Evolutionary conservation across 2,329 filamentous ascomycete genomes (phyloP).

Genomic region (Colletotrichum eremochloae): DNA sequence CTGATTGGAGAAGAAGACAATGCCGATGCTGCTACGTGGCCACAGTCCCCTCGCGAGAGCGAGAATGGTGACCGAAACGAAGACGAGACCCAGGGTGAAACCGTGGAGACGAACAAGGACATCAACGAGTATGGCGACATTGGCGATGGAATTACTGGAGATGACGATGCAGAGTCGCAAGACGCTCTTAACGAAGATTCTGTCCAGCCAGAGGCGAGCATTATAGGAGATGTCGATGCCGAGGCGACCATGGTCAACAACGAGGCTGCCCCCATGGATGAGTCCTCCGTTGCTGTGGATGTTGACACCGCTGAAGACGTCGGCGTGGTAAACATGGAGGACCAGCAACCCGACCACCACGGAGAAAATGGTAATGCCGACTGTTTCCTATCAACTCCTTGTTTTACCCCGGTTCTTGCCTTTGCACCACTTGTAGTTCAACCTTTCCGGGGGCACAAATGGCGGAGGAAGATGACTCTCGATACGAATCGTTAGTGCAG

Average conservation of each 20-base stretch:
- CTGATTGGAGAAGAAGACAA: slow-evolving; percentile 42
- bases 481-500: slow-evolving; percentile 25
- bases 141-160: slow-evolving; percentile 7
- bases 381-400: slow-evolving; percentile 20
- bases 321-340: slow-evolving; percentile 14
- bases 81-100: slow-evolving; percentile 16
- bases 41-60: slow-evolving; percentile 31
- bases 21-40: slow-evolving; percentile 33
- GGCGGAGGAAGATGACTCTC: slow-evolving; percentile 31
- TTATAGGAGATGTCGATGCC: slow-evolving; percentile 14
- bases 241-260: slow-evolving; percentile 34
- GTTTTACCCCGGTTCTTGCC: slow-evolving; percentile 37
- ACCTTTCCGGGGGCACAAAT: slow-evolving; percentile 21
- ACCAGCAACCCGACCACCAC: slow-evolving; percentile 8
- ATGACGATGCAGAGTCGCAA: not conserved
- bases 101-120: slow-evolving; percentile 11
- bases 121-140: slow-evolving; percentile 18
- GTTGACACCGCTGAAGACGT: slow-evolving; percentile 1
- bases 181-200: not conserved
- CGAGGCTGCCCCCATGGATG: slow-evolving; percentile 23
- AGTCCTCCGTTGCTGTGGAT: slow-evolving; percentile 19
- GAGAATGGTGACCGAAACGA: slow-evolving; percentile 15
- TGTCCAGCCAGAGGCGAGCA: slow-evolving; percentile 20
- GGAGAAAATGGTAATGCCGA: slow-evolving; percentile 38
- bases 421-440: slow-evolving; percentile 31